A percentile compares a stretch with the other conserved stretches of the same genome.
Evolutionary conservation across 2,329 filamentous ascomycete genomes (phyloP).

Genomic region (Trichoderma harzianum): DNA sequence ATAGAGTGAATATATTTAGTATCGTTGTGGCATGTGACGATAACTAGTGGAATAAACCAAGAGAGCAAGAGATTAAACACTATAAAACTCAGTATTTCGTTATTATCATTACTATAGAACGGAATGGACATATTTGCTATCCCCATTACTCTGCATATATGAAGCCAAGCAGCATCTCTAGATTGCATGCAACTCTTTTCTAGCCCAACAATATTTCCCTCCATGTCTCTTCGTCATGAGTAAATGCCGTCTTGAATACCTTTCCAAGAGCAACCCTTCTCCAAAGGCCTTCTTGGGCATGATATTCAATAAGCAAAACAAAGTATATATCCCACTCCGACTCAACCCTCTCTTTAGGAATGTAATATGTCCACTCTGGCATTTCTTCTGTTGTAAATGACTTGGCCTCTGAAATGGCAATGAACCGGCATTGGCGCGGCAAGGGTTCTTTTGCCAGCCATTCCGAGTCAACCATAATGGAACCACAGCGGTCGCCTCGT

Average conservation of each 20-base stretch:
- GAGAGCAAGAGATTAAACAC: too few relatives aligned
- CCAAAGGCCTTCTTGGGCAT: background rate
- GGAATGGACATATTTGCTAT: too few relatives aligned
- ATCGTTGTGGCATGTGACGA: background rate
- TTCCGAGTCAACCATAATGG: background rate
- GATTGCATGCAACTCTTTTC: background rate
- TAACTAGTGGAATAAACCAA: background rate
- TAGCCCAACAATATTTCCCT: background rate
- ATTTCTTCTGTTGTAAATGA: background rate
- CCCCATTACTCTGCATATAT: background rate
- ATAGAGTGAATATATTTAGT: background rate
- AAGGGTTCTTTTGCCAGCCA: background rate
- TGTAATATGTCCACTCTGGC: background rate
- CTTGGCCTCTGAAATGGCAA: background rate
- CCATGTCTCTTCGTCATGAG: background rate
- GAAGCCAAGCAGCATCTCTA: background rate
- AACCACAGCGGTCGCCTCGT: background rate
- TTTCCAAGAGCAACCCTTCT: background rate
- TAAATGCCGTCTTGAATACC: background rate
- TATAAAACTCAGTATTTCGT: too few relatives aligned
- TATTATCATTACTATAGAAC: too few relatives aligned
- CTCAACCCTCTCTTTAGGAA: background rate
- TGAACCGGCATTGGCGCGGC: background rate
- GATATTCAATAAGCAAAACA: background rate
- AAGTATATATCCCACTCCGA: background rate